phyloP scores from a whole-genome alignment of 352 stramenopile species.

The Blastocystis hominis region DNA sequence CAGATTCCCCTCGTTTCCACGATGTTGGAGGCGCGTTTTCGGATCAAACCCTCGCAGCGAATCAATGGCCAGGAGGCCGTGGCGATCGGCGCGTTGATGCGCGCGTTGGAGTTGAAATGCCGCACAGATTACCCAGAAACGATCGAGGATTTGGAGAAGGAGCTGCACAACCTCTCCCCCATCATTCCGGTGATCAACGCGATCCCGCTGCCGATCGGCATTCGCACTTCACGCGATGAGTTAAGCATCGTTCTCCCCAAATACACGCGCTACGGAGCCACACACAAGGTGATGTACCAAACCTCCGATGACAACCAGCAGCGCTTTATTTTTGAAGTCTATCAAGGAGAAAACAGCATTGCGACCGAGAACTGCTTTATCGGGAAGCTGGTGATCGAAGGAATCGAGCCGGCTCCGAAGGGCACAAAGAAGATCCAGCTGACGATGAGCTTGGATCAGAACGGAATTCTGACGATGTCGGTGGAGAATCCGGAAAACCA shows the following conservation, averaged over 20 bases:
- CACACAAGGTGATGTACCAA: slow-evolving; percentile 95
- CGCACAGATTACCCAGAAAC: slow-evolving; percentile 60
- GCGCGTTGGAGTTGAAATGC: background rate
- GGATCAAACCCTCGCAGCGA: slow-evolving; percentile 49
- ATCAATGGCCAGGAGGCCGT: slow-evolving; percentile 97
- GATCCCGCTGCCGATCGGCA: slow-evolving; percentile 88
- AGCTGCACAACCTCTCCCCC: slow-evolving; percentile 78
- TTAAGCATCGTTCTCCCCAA: slow-evolving; percentile 98
- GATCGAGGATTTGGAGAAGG: slow-evolving; percentile 74
- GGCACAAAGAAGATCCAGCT: background rate
- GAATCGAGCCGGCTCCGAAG: background rate
- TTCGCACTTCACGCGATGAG: slow-evolving; percentile 92
- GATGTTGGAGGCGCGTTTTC: slow-evolving; percentile 92
- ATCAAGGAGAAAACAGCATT: slow-evolving; percentile 81
- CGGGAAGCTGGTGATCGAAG: background rate
- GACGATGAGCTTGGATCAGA: background rate
- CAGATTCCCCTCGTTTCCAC: slow-evolving; percentile 92
- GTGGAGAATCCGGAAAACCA: background rate
- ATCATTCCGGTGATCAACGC: slow-evolving; percentile 81
- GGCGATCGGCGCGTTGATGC: slow-evolving; percentile 80
- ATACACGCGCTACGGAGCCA: slow-evolving; percentile 91
- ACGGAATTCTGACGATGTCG: background rate
- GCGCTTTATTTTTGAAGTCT: slow-evolving; percentile 81
- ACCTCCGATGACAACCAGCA: slow-evolving; percentile 97
- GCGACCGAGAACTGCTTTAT: background rate